Conservation (phyloP, 2,329 filamentous ascomycete genomes). For the Pyrenophora seminiperda region DNA sequence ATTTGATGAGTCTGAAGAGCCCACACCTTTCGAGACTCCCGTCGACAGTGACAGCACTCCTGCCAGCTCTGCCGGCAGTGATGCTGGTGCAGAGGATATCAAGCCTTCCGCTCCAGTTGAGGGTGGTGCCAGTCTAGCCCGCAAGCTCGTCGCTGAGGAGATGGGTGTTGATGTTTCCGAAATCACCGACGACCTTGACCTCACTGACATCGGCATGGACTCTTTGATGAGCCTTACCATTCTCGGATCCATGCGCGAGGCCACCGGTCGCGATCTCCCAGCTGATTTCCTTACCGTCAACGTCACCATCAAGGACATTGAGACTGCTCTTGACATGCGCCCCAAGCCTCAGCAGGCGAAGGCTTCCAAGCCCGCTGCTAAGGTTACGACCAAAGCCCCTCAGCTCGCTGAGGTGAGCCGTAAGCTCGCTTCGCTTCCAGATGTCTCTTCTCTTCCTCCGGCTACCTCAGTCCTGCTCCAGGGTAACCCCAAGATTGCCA, state of each 20-base stretch:
- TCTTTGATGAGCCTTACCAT: slow-evolving; percentile 60
- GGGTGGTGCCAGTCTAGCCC: slow-evolving; percentile 53
- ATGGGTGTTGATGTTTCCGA: slow-evolving; percentile 70
- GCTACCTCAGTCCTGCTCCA: slow-evolving; percentile 63
- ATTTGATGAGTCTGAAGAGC: slow-evolving; percentile 49
- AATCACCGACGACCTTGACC: slow-evolving; percentile 62
- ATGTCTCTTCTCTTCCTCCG: slow-evolving; percentile 53
- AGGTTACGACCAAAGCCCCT: slow-evolving; percentile 32
- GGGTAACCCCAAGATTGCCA: slow-evolving; percentile 61
- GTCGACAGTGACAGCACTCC: slow-evolving; percentile 49
- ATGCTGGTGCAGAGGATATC: slow-evolving; percentile 48
- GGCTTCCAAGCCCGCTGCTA: slow-evolving; percentile 24
- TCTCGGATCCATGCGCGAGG: slow-evolving; percentile 57
- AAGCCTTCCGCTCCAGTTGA: slow-evolving; percentile 43
- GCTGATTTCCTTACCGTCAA: slow-evolving; percentile 64
- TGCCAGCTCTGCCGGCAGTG: slow-evolving; percentile 56
- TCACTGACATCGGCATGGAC: slow-evolving; percentile 63
- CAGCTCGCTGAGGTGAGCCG: slow-evolving; percentile 57
- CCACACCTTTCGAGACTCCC: slow-evolving; percentile 51
- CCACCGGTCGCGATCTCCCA: slow-evolving; percentile 57
- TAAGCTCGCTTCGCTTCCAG: slow-evolving; percentile 48
- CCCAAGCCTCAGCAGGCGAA: slow-evolving; percentile 50
- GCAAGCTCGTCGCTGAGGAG: slow-evolving; percentile 57
- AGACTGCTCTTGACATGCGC: slow-evolving; percentile 65
- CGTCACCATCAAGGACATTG: slow-evolving; percentile 67